phyloP scores from a whole-genome alignment of 2,329 filamentous ascomycete genomes.

The Alternaria arbusti region DNA sequence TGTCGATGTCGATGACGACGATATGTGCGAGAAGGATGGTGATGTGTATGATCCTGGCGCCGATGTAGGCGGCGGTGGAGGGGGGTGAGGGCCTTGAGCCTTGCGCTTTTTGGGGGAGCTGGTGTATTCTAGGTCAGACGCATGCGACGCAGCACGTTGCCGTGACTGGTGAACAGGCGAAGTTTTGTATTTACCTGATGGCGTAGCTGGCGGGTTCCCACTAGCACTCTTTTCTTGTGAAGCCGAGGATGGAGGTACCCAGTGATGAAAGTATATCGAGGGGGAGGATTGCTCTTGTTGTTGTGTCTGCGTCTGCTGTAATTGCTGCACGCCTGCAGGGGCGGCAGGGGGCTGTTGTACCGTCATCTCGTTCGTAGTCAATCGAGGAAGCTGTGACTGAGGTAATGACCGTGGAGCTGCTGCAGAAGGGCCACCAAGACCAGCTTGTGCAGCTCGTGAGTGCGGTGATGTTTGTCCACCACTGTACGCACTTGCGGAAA shows the following conservation, averaged over 20 bases:
- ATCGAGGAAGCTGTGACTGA: slow-evolving; percentile 56
- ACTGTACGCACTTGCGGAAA: slow-evolving; percentile 44
- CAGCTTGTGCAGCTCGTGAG: slow-evolving; percentile 39
- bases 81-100: slow-evolving; percentile 62
- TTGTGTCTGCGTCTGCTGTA: slow-evolving; percentile 58
- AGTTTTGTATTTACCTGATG: slow-evolving; percentile 67
- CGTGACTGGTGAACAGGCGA: slow-evolving; percentile 48
- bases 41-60: slow-evolving; percentile 56
- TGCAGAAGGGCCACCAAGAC: slow-evolving; percentile 43
- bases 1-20: slow-evolving; percentile 60
- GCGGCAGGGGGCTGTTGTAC: slow-evolving; percentile 55
- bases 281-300: slow-evolving; percentile 70
- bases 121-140: slow-evolving; percentile 66
- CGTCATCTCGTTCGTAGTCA: slow-evolving; percentile 61
- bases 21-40: slow-evolving; percentile 63
- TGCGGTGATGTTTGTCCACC: slow-evolving; percentile 43
- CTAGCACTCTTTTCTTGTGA: slow-evolving; percentile 61
- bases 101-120: slow-evolving; percentile 89
- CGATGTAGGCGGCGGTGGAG: slow-evolving; percentile 59
- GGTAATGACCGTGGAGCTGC: slow-evolving; percentile 54
- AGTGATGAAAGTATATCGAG: slow-evolving; percentile 89
- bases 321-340: slow-evolving; percentile 49
- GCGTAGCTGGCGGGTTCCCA: slow-evolving; percentile 72
- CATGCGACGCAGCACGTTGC: slow-evolving; percentile 58
- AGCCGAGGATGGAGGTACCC: slow-evolving; percentile 73